Percentiles rank a stretch among this genome's conserved stretches.
phyloP scores from a whole-genome alignment of 2,329 filamentous ascomycete genomes.

The Stagonosporopsis tanaceti region DNA sequence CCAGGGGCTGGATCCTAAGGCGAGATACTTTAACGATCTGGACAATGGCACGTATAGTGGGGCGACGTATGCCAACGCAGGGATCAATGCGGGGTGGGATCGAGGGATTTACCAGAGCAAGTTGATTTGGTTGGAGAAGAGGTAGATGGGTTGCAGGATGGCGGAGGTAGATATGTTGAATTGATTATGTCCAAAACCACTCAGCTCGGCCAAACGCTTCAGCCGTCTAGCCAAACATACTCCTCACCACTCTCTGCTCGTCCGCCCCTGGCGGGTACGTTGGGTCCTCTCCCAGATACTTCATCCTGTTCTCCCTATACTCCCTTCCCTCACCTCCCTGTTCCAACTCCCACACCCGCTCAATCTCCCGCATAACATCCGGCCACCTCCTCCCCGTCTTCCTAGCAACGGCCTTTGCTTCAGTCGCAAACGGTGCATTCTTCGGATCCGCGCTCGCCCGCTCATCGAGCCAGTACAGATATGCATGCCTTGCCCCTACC shows the following conservation, averaged over 20 bases:
- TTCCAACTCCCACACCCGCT: constrained; percentile 23
- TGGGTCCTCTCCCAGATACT: neutral
- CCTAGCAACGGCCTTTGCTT: constrained; percentile 19
- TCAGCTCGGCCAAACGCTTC: neutral
- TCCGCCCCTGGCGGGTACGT: neutral
- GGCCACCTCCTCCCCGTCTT: constrained; percentile 12
- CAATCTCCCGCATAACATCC: constrained; percentile 27
- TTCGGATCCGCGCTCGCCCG: constrained; percentile 16
- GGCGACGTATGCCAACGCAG: constrained; percentile 68
- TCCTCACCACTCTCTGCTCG: neutral
- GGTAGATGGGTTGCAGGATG: neutral
- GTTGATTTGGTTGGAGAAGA: constrained; percentile 63
- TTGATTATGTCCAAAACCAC: neutral
- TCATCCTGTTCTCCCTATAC: neutral
- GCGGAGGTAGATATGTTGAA: neutral
- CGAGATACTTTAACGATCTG: constrained; percentile 61
- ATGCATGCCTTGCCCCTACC: constrained; percentile 24
- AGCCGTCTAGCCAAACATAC: constrained; percentile 18
- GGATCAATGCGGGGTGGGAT: constrained; percentile 62
- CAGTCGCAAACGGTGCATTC: constrained; percentile 10
- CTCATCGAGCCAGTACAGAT: constrained; percentile 27
- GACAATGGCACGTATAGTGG: constrained; percentile 64
- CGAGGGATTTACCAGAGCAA: constrained; percentile 64
- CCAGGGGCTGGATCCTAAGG: constrained; percentile 64
- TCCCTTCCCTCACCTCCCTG: constrained; percentile 5